These are phyloP conservation scores for Venturia oleaginea DNA, from an alignment of 2,329 filamentous ascomycete genomes.

Conservation along the genomic window DNA sequence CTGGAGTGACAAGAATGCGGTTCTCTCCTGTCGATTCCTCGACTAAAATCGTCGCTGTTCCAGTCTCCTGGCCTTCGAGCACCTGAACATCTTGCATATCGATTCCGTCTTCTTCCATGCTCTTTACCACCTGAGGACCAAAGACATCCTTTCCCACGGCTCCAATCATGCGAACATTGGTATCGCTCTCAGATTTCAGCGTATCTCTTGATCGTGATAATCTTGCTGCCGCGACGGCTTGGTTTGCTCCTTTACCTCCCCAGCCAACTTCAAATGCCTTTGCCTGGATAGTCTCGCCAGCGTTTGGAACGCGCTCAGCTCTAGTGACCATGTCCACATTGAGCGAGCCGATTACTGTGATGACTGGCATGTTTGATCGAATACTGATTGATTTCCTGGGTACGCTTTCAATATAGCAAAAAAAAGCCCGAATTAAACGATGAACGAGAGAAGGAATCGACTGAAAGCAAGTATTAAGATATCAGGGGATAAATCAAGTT, in stretches of 20 bases:
- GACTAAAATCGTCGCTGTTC: conserved; percentile 40
- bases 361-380: conserved; percentile 27
- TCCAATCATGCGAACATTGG: conserved; percentile 39
- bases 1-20: conserved; percentile 38
- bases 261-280: conserved; percentile 69
- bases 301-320: conserved; percentile 70
- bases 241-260: conserved; percentile 93
- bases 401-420: background rate
- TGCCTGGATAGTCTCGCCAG: conserved; percentile 81
- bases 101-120: conserved; percentile 36
- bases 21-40: conserved; percentile 41
- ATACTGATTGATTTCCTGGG: background rate
- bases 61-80: conserved; percentile 36
- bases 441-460: background rate
- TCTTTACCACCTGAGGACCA: conserved; percentile 30
- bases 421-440: background rate
- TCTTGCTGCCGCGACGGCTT: conserved; percentile 81
- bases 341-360: conserved; percentile 83
- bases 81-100: conserved; percentile 31
- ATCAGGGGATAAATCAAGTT: background rate
- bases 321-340: conserved; percentile 91
- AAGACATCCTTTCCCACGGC: conserved; percentile 40
- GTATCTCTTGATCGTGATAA: conserved; percentile 52
- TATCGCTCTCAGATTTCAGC: conserved; percentile 11
- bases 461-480: background rate